Percentiles rank a stretch among this genome's conserved stretches.
These are phyloP conservation scores for Rhizophlyctis rosea DNA, from an alignment of 192 early-diverging fungal genomes.

Conservation along the genomic window DNA sequence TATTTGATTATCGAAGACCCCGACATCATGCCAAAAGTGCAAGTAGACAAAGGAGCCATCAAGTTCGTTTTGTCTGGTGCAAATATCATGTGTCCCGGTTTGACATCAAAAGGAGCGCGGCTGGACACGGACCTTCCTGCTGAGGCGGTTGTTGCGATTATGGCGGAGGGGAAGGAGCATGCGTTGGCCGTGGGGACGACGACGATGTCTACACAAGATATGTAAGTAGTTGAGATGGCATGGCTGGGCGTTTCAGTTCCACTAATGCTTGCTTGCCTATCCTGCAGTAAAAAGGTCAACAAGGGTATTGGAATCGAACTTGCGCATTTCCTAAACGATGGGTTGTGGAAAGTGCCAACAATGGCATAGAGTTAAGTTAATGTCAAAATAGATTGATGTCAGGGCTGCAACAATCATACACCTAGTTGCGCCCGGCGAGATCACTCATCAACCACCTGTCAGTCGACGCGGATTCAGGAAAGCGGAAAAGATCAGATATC, in stretches of 20 bases:
- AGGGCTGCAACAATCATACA: no score
- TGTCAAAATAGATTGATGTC: no score
- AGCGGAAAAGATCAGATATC: no score
- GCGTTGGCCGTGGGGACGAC: constrained; percentile 84
- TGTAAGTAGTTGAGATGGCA: constrained; percentile 52
- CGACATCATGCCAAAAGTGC: constrained; percentile 81
- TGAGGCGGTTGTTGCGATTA: constrained; percentile 78
- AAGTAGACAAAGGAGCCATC: constrained; percentile 96
- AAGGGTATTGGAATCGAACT: constrained; percentile 89
- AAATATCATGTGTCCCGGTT: constrained; percentile 98
- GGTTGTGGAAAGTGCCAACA: constrained; percentile 44
- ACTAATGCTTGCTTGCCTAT: neutral
- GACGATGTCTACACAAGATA: constrained; percentile 86
- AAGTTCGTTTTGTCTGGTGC: constrained; percentile 96
- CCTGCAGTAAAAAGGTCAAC: constrained; percentile 57
- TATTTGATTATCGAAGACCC: constrained; percentile 58
- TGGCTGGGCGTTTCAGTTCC: neutral
- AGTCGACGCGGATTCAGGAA: no score
- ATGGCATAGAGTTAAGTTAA: no score
- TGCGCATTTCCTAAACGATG: constrained; percentile 85
- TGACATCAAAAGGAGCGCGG: constrained; percentile 88
- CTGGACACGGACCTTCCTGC: constrained; percentile 69
- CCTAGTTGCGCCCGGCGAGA: no score
- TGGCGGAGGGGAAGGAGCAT: constrained; percentile 95
- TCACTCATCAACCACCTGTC: no score